phyloP scores from a whole-genome alignment of 495 filamentous ascomycete species.

The Penicillium coprophilum region DNA sequence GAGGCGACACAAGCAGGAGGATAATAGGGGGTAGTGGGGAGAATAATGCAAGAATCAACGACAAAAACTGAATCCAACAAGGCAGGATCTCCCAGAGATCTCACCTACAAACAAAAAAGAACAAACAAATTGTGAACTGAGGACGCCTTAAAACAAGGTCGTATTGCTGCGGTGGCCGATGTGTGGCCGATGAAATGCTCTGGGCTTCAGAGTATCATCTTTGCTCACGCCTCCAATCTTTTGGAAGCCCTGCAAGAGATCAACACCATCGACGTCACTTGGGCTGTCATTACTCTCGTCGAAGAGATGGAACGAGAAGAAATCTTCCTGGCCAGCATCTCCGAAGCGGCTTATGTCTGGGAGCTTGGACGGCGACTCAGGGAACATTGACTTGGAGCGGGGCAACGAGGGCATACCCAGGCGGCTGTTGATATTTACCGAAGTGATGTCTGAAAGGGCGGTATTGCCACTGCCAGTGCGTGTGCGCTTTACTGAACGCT shows the following conservation, averaged over 20 bases:
- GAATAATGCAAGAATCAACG: slow-evolving; percentile 10
- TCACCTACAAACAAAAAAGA: background rate
- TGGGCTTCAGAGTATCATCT: slow-evolving; percentile 31
- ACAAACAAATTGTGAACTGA: slow-evolving; percentile 4
- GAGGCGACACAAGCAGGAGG: slow-evolving; percentile 8
- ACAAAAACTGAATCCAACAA: slow-evolving; percentile 4
- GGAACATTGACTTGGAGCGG: slow-evolving; percentile 46
- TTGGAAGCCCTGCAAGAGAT: slow-evolving; percentile 86
- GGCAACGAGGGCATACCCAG: slow-evolving; percentile 39
- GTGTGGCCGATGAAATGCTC: slow-evolving; percentile 39
- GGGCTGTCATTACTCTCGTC: slow-evolving; percentile 53
- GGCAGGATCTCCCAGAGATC: slow-evolving; percentile 6
- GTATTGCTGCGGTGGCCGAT: slow-evolving; percentile 44
- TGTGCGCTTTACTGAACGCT: slow-evolving; percentile 65
- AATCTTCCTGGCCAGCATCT: slow-evolving; percentile 56
- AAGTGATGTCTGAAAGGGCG: slow-evolving; percentile 67
- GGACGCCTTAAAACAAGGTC: slow-evolving; percentile 39
- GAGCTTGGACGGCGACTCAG: slow-evolving; percentile 48
- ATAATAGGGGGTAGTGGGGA: slow-evolving; percentile 11
- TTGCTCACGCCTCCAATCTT: slow-evolving; percentile 68
- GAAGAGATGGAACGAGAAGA: slow-evolving; percentile 60
- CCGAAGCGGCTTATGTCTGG: slow-evolving; percentile 56
- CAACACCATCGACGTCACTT: slow-evolving; percentile 66
- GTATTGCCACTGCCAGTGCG: slow-evolving; percentile 50
- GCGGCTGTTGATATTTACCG: slow-evolving; percentile 49